These are phyloP conservation scores for Phytophthora citrophthora DNA, from an alignment of 352 stramenopile species.

Conservation along the genomic window DNA sequence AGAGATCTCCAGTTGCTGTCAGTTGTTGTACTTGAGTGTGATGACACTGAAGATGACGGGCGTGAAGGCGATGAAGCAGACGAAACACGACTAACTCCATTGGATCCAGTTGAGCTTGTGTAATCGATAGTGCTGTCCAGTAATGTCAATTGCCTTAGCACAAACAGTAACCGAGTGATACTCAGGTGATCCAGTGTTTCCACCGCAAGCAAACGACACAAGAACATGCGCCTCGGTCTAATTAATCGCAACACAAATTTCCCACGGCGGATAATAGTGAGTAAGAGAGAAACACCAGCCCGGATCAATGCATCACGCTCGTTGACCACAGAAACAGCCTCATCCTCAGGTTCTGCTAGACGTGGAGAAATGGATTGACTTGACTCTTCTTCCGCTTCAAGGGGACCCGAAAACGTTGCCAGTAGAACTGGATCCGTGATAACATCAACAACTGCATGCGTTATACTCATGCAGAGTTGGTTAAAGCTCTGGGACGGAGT, in stretches of 20 bases:
- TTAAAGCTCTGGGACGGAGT: slow-evolving; percentile 70
- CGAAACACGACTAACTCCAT: slow-evolving; percentile 9
- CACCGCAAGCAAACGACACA: slow-evolving; percentile 74
- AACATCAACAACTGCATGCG: slow-evolving; percentile 60
- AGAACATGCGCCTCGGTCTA: slow-evolving; percentile 71
- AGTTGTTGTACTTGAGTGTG: slow-evolving; percentile 36
- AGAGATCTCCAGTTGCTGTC: slow-evolving; percentile 78
- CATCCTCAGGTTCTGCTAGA: slow-evolving; percentile 61
- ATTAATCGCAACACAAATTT: slow-evolving; percentile 75
- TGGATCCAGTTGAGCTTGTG: slow-evolving; percentile 1
- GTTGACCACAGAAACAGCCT: slow-evolving; percentile 66
- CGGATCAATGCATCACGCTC: slow-evolving; percentile 70
- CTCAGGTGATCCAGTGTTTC: slow-evolving; percentile 83
- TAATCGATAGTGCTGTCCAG: slow-evolving; percentile 36
- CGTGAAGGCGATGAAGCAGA: slow-evolving; percentile 13
- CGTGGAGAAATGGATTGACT: slow-evolving; percentile 27
- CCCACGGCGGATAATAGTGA: slow-evolving; percentile 68
- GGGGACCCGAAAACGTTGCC: slow-evolving; percentile 46
- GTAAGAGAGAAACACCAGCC: slow-evolving; percentile 71
- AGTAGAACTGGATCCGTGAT: slow-evolving; percentile 65
- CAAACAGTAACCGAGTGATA: slow-evolving; percentile 59
- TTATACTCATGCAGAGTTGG: slow-evolving; percentile 53
- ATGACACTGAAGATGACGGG: slow-evolving; percentile 19
- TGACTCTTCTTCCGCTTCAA: slow-evolving; percentile 34
- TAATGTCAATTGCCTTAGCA: slow-evolving; percentile 71